Evolutionary conservation across 164 flowering plant genomes (phyloP), one percentile per base, ranked within the genome.

Genomic region (Kingdonia uniflora): DNA sequence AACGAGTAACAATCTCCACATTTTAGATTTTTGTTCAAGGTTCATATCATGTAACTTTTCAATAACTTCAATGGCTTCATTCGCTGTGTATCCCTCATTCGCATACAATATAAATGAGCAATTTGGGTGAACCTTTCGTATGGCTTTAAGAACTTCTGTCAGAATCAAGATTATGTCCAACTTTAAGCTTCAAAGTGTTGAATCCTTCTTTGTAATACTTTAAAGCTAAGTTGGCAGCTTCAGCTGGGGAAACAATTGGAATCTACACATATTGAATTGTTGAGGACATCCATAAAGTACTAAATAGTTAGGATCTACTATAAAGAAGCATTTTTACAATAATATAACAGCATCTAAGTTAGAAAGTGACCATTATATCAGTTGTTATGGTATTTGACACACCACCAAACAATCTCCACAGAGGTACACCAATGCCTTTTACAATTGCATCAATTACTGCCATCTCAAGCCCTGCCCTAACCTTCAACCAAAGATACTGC

Each of bases 381-480:
- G 97, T 90, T 47, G 79, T 80, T 51, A 90, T 71, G 35, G 84
- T 69, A 71, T 90, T 65, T 39, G 83, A 73, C 52, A 53, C 82
- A 59, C 95, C 95, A 54, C 97, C 97, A 69, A 86, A 86, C 22
- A 90, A 69, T 63, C 80, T 76, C 91, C 97, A 90, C 25, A 90
- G 57, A 19, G 97, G 97, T 40, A 74, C 43, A 6, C 81, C 72
- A 49, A 84, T 77, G 66, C 90, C 82, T 21, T 64, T 74, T 25
- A 95, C 86, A 56, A 68, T 95, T 58, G 94, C 95, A 74, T 86
- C 97, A 60, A 90, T 84, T 68, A 90, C 51, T 43, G 97, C 97
- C 97, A 90, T 90, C 80, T 90, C 97, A 16, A 86, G 74, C 52
- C 94, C 97, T 0, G 95, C 90, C 62, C 97, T 86, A 60, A 84